Evolutionary conservation across 331 rosid species (phyloP), one percentile per base, ranked within the genome.

Genomic region (Dryas integrifolia): DNA sequence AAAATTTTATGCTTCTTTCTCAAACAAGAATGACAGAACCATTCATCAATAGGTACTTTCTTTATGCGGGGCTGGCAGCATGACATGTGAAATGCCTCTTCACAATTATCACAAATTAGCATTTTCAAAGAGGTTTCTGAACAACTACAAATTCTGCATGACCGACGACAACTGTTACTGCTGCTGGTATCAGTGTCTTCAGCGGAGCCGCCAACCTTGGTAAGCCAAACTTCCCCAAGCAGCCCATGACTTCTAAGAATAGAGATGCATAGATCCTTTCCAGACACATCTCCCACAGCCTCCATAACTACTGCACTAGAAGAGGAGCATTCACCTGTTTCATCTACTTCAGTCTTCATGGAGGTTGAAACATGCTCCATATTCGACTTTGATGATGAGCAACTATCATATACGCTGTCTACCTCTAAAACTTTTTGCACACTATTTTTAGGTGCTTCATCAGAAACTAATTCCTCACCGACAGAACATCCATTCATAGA

Each of bases 81-180:
- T 18, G 86, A 85, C 30, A 85, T 82, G 64, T 94, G 98, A 81
- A 86, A 89, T 76, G 95, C 92, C 69, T 86, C 91, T 75, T 94
- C 97, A 84, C 98, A 94, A 69, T 84, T 35, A 85, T 94, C 98
- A 81, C 98, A 94, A 73, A 94, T 82, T 65, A 94, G 87, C 96
- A 94, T 74, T 62, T 84, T 86, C 77, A 55, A 35, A 58, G 90
- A 74, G 68, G 83, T 75, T 55, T 85, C 96, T 46, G 78, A 71
- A 70, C 41, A 76, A 69, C 85, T 83, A 76, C 98, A 94, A 73
- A 78, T 85, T 83, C 89, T 94, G 88, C 98, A 94, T 30, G 83
- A 78, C 66, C 84, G 77, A 45, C 62, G 75, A 84, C 81, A 84
- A 45, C 35, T 76, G 53, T 71, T 79, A 74, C 83, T 50, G 69